A percentile compares a stretch with the other conserved stretches of the same genome.
Evolutionary conservation across 164 flowering plant genomes (phyloP).

Genomic region (Piper betle): DNA sequence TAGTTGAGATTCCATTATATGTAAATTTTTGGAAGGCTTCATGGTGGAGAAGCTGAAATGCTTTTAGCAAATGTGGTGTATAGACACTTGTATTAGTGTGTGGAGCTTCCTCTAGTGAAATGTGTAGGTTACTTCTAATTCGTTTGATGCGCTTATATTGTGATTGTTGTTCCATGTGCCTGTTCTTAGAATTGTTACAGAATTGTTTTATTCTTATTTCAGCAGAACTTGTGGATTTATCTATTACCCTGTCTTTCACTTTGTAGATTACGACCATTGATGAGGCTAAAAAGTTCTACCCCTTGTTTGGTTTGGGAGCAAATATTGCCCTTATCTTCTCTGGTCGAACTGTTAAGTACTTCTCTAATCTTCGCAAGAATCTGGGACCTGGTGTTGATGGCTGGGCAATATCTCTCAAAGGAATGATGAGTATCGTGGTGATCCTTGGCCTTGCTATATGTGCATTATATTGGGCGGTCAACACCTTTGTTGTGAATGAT

Average conservation of each 20-base stretch:
- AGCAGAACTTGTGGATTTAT: background rate
- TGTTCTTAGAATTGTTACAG: no score
- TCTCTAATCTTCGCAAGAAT: conserved; percentile 63
- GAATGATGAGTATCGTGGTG: conserved; percentile 95
- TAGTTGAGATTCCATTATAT: no score
- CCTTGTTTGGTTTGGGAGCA: conserved; percentile 94
- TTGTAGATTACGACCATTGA: conserved; percentile 90
- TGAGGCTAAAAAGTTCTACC: conserved; percentile 88
- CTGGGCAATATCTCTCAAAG: conserved; percentile 89
- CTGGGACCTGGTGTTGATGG: conserved; percentile 98
- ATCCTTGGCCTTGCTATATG: conserved; percentile 73
- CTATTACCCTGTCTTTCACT: background rate
- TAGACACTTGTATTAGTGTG: no score
- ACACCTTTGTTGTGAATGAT: conserved; percentile 29
- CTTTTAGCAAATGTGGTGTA: no score
- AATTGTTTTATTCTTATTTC: no score
- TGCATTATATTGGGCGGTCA: conserved; percentile 85
- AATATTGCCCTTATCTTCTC: conserved; percentile 94
- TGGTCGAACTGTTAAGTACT: conserved; percentile 94
- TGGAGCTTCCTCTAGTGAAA: no score
- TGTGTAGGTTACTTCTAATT: no score
- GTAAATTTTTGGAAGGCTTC: no score
- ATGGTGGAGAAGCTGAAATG: no score
- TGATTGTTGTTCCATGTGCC: no score
- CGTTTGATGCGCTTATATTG: no score